These are phyloP conservation scores for Alternaria sp. DNA, from an alignment of 2,329 filamentous ascomycete genomes.

Conservation along the genomic window DNA sequence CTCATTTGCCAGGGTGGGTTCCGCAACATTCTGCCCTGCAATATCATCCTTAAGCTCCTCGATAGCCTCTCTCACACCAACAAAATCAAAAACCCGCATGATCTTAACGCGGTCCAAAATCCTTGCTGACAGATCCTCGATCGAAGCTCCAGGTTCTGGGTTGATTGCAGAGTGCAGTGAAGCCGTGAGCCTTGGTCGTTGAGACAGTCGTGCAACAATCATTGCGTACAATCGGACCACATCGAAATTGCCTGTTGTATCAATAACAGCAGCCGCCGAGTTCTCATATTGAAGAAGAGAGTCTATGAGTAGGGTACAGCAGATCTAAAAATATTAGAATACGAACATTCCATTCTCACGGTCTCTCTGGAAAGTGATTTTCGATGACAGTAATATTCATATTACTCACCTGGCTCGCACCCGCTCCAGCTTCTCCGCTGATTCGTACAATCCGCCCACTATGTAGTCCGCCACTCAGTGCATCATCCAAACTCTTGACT, in stretches of 20 bases:
- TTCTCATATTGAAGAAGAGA: conserved; percentile 46
- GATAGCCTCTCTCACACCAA: conserved; percentile 57
- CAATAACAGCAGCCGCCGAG: conserved; percentile 54
- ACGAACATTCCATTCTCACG: accelerated
- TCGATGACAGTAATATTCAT: background rate
- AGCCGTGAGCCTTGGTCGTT: conserved; percentile 2
- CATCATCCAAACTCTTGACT: conserved; percentile 45
- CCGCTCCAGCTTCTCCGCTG: conserved; percentile 41
- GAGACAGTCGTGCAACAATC: conserved; percentile 34
- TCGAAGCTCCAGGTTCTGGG: background rate
- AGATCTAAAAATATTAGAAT: conserved; percentile 9
- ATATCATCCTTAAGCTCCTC: conserved; percentile 54
- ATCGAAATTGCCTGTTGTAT: conserved; percentile 58
- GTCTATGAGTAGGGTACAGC: conserved; percentile 47
- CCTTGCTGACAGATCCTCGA: conserved; percentile 43
- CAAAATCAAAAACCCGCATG: conserved; percentile 61
- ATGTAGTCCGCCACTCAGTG: conserved; percentile 50
- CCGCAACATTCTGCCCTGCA: conserved; percentile 16
- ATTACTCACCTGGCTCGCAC: conserved; percentile 33
- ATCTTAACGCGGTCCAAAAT: conserved; percentile 57
- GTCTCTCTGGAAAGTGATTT: background rate
- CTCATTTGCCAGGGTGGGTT: conserved; percentile 26
- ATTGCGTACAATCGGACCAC: conserved; percentile 50
- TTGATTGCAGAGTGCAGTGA: background rate
- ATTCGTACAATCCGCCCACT: conserved; percentile 48